A percentile compares a stretch with the other conserved stretches of the same genome.
Conservation (phyloP, 2,329 filamentous ascomycete species). For the Diaporthe citri region DNA sequence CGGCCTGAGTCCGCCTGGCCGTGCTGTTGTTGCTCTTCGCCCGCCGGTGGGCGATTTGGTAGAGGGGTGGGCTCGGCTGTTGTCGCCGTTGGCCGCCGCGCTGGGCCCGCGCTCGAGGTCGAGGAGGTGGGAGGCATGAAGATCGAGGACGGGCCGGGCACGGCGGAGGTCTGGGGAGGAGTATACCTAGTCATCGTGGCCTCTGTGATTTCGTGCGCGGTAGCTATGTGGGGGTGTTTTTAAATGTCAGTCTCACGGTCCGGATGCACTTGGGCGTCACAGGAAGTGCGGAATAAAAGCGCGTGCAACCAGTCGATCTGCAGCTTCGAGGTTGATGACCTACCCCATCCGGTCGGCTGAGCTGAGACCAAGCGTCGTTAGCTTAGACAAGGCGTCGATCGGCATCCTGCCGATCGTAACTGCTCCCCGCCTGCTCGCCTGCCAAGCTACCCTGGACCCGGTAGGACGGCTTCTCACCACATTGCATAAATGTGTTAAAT, state of each 20-base stretch:
- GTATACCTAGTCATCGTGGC: conserved; percentile 26
- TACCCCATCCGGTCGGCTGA: background rate
- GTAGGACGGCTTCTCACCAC: background rate
- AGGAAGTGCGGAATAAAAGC: background rate
- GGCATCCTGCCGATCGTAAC: background rate
- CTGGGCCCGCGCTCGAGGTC: conserved; percentile 39
- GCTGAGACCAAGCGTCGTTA: background rate
- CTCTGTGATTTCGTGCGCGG: background rate
- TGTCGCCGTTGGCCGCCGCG: conserved; percentile 34
- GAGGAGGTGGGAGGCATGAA: conserved; percentile 50
- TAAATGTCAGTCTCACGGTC: background rate
- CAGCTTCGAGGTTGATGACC: background rate
- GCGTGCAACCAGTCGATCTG: background rate
- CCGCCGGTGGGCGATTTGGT: conserved; percentile 33
- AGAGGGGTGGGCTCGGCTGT: conserved; percentile 39
- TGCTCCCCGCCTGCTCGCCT: background rate
- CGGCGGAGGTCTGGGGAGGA: conserved; percentile 48
- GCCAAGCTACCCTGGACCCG: background rate
- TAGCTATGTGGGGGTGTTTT: background rate
- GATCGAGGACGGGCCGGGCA: conserved; percentile 46
- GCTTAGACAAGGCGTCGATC: background rate
- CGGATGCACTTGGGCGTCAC: background rate
- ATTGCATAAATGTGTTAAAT: background rate
- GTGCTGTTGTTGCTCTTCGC: background rate
- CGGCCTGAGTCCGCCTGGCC: background rate